Conservation (phyloP, 129 eudicot genomes). For the Centaurea solstitialis region DNA sequence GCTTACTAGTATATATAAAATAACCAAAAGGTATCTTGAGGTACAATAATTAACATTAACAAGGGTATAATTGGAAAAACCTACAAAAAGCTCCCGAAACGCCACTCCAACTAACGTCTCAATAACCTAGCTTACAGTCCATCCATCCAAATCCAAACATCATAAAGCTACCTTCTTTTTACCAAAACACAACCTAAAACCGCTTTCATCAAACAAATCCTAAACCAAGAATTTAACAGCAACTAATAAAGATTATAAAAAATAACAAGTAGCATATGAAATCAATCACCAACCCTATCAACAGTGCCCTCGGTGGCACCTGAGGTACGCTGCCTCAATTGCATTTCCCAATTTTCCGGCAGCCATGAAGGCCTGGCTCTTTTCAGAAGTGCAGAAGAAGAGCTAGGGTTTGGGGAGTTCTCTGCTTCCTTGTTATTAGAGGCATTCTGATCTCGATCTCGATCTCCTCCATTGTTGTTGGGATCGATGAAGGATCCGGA, state of each 20-base stretch:
- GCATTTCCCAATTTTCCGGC: conserved; percentile 31
- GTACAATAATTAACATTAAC: too few relatives aligned
- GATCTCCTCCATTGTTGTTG: conserved; percentile 14
- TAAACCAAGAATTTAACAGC: neutral
- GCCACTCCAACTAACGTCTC: too few relatives aligned
- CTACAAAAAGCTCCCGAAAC: too few relatives aligned
- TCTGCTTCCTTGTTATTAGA: conserved; percentile 27
- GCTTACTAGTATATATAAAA: too few relatives aligned
- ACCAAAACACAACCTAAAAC: too few relatives aligned
- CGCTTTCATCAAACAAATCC: neutral
- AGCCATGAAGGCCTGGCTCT: conserved; percentile 34
- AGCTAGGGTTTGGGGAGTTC: conserved; percentile 1
- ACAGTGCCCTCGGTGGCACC: conserved; percentile 41
- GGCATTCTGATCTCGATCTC: conserved; percentile 16
- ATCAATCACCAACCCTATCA: conserved; percentile 36
- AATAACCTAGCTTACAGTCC: too few relatives aligned
- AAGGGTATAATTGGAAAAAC: too few relatives aligned
- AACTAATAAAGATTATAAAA: too few relatives aligned
- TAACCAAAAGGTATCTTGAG: too few relatives aligned
- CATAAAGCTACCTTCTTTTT: too few relatives aligned
- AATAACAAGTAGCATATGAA: too few relatives aligned
- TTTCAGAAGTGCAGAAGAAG: conserved; percentile 11
- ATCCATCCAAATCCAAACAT: too few relatives aligned
- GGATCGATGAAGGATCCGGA: conserved; percentile 38
- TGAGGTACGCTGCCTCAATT: conserved; percentile 31